A percentile compares a stretch with the other conserved stretches of the same genome.
phyloP scores from a whole-genome alignment of 495 filamentous ascomycete genomes.

The Daldinia decipiens region DNA sequence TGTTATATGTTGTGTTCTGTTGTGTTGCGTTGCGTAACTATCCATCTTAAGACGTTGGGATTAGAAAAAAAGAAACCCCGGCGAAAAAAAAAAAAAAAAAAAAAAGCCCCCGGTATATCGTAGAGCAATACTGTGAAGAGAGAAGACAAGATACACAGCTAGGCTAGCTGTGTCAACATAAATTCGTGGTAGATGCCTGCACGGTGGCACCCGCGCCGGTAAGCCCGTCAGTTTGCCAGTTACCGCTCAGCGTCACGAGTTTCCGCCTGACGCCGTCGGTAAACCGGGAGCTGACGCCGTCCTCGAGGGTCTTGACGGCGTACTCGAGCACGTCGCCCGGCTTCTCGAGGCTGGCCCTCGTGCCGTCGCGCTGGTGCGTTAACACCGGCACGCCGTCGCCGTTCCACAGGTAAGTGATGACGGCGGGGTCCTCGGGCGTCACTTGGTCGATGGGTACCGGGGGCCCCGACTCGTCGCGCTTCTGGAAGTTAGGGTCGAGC shows the following conservation, averaged over 20 bases:
- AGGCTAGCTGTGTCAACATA: slow-evolving; percentile 13
- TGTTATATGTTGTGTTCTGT: background rate
- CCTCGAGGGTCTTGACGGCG: slow-evolving; percentile 58
- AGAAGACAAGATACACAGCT: background rate
- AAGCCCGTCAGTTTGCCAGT: slow-evolving; percentile 46
- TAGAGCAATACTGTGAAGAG: background rate
- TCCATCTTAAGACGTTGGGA: no score
- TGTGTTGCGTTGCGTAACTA: background rate
- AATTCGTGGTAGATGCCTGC: background rate
- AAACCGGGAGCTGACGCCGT: slow-evolving; percentile 53
- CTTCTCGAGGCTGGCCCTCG: slow-evolving; percentile 48
- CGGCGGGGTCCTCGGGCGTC: slow-evolving; percentile 49
- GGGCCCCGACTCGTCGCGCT: slow-evolving; percentile 31
- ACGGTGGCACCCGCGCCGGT: slow-evolving; percentile 13
- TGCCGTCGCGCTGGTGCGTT: slow-evolving; percentile 43
- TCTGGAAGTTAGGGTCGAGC: slow-evolving; percentile 50
- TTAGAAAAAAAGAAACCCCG: background rate
- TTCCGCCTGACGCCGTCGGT: slow-evolving; percentile 61
- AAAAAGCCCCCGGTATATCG: background rate
- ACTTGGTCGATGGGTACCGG: slow-evolving; percentile 55
- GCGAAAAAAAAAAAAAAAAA: background rate
- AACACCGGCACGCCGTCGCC: slow-evolving; percentile 53
- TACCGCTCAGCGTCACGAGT: slow-evolving; percentile 49
- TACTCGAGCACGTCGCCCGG: slow-evolving; percentile 57
- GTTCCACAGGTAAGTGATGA: slow-evolving; percentile 54